Base-by-base conservation (phyloP, 495 filamentous ascomycete genomes). In the Glonium stellatum region DNA sequence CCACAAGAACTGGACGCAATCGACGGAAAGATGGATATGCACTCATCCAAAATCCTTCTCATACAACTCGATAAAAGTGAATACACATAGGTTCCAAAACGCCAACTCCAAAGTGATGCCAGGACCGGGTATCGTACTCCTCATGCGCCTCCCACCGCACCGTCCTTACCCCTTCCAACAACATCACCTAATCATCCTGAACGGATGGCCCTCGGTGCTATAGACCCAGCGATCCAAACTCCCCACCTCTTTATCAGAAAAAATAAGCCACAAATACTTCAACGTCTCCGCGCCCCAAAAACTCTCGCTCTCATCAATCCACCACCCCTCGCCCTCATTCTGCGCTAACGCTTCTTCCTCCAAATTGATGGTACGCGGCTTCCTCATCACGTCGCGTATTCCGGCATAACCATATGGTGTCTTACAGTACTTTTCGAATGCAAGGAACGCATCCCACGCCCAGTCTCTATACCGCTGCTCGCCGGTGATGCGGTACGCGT, bases 391-490 rank as follows among this genome's bases (percentile, higher is more conserved):
- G 56, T 76, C 73, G 5, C 25, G 47, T 56, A 76, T 44, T 36
- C 64, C 68, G 2, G 71, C 70, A 55, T 72, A 72, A 6, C 73
- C 73, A 21, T 67, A 65, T n/a, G 55, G 34, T 10, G 71, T 72
- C 59, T 69, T 61, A 23, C 70, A 73, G n/a, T 66, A 48, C 53
- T 62, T 69, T 9, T 67, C 58, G 46, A 71, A 63, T 1, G 65
- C 66, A 21, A 50, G 13, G 55, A 68, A 73, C 19, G 64, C 69
- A 27, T 69, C 65, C 71, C 71, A 73, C 2, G 71, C 70, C 58
- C 62, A 65, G 42, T 71, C 68, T 15, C 60, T 58, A 25, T 67
- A 67, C 0, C 59, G 57, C 36, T 39, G 18, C 12, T 70, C 60
- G 21, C 71, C 71, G 13, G 70, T 73, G 34, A 71, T 66, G 44